Percentiles rank a stretch among this genome's conserved stretches.
Conservation (phyloP, 1,284 basidiomycete species). For the Boletus nobilissimus region DNA sequence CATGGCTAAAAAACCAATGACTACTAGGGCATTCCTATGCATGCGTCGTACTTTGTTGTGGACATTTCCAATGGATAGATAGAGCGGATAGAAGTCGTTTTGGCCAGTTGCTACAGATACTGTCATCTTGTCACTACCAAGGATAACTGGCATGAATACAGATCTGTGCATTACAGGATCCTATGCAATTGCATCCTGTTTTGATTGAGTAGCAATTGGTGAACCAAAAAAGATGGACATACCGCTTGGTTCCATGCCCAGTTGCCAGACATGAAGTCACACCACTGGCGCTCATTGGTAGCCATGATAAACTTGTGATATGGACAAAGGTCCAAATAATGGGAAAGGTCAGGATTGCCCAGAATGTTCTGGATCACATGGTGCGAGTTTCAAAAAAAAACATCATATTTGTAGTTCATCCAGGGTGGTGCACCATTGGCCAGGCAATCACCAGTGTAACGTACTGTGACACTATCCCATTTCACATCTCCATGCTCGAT, state of each 20-base stretch:
- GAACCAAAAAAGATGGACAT: background rate
- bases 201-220: no score
- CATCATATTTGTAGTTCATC: background rate
- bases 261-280: background rate
- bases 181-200: background rate
- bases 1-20: slow-evolving; percentile 49
- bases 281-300: background rate
- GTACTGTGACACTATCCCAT: background rate
- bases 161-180: slow-evolving; percentile 2
- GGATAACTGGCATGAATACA: slow-evolving; percentile 41
- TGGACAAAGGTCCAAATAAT: background rate
- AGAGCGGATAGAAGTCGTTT: slow-evolving; percentile 48
- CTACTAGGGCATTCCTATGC: slow-evolving; percentile 40
- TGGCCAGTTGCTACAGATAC: slow-evolving; percentile 52
- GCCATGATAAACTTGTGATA: background rate
- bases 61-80: slow-evolving; percentile 47
- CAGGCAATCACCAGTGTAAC: background rate
- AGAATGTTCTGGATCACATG: background rate
- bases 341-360: background rate
- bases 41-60: slow-evolving; percentile 44
- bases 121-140: slow-evolving; percentile 52
- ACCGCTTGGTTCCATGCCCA: slow-evolving; percentile 5
- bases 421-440: background rate
- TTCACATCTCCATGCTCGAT: background rate
- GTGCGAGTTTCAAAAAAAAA: background rate